Base-by-base conservation (phyloP, 345 rosid genomes). In the Aquilaria yunnanensis region DNA sequence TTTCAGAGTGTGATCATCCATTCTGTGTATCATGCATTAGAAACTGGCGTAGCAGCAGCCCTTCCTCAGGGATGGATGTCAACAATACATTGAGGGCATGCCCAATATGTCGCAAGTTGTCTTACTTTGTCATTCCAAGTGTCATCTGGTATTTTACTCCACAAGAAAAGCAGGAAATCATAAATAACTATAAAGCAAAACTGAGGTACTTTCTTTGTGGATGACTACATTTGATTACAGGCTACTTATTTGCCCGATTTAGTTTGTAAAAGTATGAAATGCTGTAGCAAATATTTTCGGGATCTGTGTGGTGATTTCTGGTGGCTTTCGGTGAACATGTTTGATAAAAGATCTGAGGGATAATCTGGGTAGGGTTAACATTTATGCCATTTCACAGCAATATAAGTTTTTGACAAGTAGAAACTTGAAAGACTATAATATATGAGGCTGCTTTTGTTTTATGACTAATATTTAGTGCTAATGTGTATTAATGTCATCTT, bases 61-160 rank as follows among this genome's bases (percentile, higher is more conserved):
- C 96, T 47, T 78, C 84, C 23, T 83, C 93, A 8, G 93, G 96
- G 34, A 80, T 88, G 93, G 96, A 91, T 74, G 85, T 84, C 33
- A 85, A 84, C 64, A 75, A 82, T 75, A 77, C 90, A 33, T 70
- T 88, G 77, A 84, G 96, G 77, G 80, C 97, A 1, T 91, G 97
- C 66, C 96, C 96, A 29, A 84, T 88, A 47, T 91, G 97, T 69
- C 96, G 93, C 59, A 91, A 91, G 72, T 71, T 88, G 31, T 91
- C 97, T 6, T 91, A 91, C 75, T 91, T 88, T 47, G 92, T 91
- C 68, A 83, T 88, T 67, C 97, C 97, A 1, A 91, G 93, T 73
- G 89, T 81, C 72, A 83, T 91, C 47, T 91, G 97, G 97, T 88
- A 84, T 72, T 83, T 81, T 50, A 59, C 88, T 47, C 81, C 78